Base-by-base conservation (phyloP, 129 eudicot species). In the Tagetes patula region DNA sequence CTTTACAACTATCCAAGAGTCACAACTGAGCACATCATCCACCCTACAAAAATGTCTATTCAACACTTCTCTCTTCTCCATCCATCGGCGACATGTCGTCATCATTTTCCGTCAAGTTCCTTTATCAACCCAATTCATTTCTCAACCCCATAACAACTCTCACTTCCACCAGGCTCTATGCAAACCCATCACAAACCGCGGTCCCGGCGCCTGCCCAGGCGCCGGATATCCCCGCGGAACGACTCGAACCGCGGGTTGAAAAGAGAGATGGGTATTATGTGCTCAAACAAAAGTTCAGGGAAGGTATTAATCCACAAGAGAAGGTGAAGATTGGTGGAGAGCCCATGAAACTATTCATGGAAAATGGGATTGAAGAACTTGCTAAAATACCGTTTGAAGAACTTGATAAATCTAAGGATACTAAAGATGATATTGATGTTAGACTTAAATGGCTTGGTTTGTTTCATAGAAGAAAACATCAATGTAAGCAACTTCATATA, bases 381-480 rank as follows among this genome's bases (percentile, higher is more conserved):
- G 85, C 96, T 0, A 82, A 86, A 40, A 78, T 87, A 13, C 73
- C 96, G 1, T 32, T 94, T 34, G 96, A 94, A 69, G 88, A 94
- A 46, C 72, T 94, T 12, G 98, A 94, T 30, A 71, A 83, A 8
- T 70, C 79, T 2, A 94, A 94, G 79, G 78, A 72, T 77, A 77
- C 70, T 30, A 94, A 90, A 77, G 98, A 94, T 61, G 98, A 94
- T 82, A 73, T 94, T 79, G 98, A 94, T 88, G 96, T 90, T 5
- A 86, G 98, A 59, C 91, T 94, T 72, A 94, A 90, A 77, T 94
- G 98, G 98, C 93, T 94, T 74, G 98, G 98, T 13, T 87, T 94
- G 71, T 94, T 94, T 73, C 98, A 94, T 68, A 79, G 98, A 65
- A 91, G 98, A 73, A 94, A 94, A 74, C 93, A 94, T 78, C 98